phyloP scores from a whole-genome alignment of 2,329 filamentous ascomycete species.

The Beauveria sp. region DNA sequence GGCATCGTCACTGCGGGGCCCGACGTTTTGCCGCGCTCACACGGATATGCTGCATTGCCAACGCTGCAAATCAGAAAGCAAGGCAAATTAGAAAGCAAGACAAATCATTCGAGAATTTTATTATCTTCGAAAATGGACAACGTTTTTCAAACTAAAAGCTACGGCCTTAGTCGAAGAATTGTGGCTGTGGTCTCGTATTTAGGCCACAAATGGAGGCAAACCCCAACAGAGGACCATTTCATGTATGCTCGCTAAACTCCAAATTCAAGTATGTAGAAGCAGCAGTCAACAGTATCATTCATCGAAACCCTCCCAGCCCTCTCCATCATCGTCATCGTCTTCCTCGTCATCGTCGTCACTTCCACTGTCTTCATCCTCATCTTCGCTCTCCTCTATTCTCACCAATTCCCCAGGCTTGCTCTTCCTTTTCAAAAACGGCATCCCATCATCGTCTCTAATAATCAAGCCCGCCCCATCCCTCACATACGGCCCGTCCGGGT shows the following conservation, averaged over 20 bases:
- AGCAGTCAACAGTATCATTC: conserved; percentile 11
- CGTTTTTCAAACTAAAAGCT: no score
- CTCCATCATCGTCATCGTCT: not conserved
- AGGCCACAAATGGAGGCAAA: not conserved
- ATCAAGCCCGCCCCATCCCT: conserved; percentile 48
- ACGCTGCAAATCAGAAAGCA: no score
- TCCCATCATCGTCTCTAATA: conserved; percentile 32
- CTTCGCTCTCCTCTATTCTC: conserved; percentile 24
- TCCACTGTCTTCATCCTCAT: conserved; percentile 16
- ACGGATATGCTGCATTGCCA: not conserved
- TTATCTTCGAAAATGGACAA: no score
- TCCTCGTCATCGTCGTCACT: not conserved
- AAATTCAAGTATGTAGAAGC: not conserved
- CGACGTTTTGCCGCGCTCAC: conserved; percentile 10
- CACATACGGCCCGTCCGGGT: conserved; percentile 41
- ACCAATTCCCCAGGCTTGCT: conserved; percentile 22
- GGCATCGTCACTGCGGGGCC: conserved; percentile 6
- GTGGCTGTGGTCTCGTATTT: not conserved
- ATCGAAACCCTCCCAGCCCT: conserved; percentile 15
- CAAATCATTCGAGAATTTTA: no score
- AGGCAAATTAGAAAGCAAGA: no score
- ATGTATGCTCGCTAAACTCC: not conserved
- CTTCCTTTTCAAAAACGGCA: conserved; percentile 30
- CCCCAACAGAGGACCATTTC: not conserved
- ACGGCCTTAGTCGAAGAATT: no score